Conservation (phyloP, 306 rosid species). For the Cicer cuneatum region DNA sequence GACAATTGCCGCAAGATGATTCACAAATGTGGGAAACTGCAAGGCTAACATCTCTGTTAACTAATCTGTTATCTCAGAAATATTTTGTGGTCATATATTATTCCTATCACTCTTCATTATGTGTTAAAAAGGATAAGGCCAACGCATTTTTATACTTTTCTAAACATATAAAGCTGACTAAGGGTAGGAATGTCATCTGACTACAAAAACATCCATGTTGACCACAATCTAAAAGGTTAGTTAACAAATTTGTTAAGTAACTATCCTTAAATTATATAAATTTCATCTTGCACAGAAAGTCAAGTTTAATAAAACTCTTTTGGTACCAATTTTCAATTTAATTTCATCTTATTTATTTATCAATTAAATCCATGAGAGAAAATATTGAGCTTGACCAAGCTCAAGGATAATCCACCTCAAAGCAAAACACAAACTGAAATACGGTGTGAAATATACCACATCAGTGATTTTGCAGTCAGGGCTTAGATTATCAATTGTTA, state of each 20-base stretch:
- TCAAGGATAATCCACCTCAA: background rate
- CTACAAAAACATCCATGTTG: conserved; percentile 4
- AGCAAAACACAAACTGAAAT: conserved; percentile 30
- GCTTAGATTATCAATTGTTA: conserved; percentile 6
- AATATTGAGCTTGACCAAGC: background rate
- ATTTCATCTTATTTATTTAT: conserved; percentile 19
- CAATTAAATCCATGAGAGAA: background rate
- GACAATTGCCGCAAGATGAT: conserved; percentile 11
- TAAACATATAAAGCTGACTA: background rate
- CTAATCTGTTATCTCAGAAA: conserved; percentile 8
- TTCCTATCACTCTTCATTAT: background rate
- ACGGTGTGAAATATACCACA: conserved; percentile 16
- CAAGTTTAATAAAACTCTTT: conserved; percentile 5
- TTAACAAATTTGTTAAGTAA: background rate
- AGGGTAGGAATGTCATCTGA: background rate
- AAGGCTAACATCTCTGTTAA: background rate
- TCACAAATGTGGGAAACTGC: background rate
- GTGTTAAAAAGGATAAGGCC: background rate
- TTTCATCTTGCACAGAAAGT: background rate
- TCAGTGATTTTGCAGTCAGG: conserved; percentile 13
- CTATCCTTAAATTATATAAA: background rate
- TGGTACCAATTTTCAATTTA: conserved; percentile 13
- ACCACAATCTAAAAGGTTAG: background rate
- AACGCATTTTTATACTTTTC: background rate
- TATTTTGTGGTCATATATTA: conserved; percentile 1